Evolutionary conservation across 148 eudicot genomes (phyloP).

Genomic region (Chenopodium formosanum): DNA sequence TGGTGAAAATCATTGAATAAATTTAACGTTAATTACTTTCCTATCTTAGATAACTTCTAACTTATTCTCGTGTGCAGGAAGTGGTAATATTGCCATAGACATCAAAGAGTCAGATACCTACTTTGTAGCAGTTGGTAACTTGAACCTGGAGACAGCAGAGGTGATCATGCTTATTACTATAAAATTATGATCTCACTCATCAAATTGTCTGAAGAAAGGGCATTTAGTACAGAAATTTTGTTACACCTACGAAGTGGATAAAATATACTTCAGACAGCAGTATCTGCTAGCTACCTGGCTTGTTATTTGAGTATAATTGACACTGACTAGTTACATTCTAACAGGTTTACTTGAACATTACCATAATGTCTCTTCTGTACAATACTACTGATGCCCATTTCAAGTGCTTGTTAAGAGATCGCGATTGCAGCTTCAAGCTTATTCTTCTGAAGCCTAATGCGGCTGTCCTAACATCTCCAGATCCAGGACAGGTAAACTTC

Average conservation of each 20-base stretch:
- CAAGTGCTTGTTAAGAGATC: slow-evolving; percentile 42
- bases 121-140: slow-evolving; percentile 54
- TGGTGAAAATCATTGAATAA: neutral
- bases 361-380: slow-evolving; percentile 41
- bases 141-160: slow-evolving; percentile 42
- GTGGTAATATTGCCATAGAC: slow-evolving; percentile 41
- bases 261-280: neutral
- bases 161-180: slow-evolving; percentile 25
- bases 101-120: slow-evolving; percentile 41
- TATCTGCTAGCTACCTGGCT: neutral
- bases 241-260: neutral
- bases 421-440: slow-evolving; percentile 44
- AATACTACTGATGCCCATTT: slow-evolving; percentile 42
- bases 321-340: slow-evolving; percentile 1
- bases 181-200: neutral
- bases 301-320: neutral
- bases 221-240: neutral
- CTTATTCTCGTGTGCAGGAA: slow-evolving; percentile 31
- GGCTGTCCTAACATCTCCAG: slow-evolving; percentile 47
- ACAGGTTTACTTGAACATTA: slow-evolving; percentile 54
- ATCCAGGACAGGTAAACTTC: slow-evolving; percentile 37
- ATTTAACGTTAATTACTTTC: neutral
- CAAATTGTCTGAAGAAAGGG: neutral
- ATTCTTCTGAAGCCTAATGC: slow-evolving; percentile 37
- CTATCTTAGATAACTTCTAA: too few relatives aligned